Evolutionary conservation across 1,284 basidiomycete genomes (phyloP), one percentile per base, ranked within the genome.

Genomic region (Heterobasidion occidentale): DNA sequence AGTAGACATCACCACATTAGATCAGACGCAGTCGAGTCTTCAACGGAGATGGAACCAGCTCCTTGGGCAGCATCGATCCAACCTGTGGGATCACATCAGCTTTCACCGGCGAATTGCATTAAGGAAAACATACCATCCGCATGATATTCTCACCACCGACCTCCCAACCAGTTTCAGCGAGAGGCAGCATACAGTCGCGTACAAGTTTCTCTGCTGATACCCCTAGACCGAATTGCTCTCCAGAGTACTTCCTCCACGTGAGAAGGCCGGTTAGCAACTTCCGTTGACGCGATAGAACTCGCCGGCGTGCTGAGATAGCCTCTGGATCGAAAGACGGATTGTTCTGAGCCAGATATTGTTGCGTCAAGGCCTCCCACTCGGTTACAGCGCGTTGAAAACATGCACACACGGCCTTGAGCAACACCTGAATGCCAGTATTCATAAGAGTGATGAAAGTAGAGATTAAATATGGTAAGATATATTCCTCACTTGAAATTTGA

Each of bases 121-220:
- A 83, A 83, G 48, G 27, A 52, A 68, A 74, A 65, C 59, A 27
- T 27, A 91, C 92, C 79, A 83, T 83, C 52, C 72, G 72, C 58
- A 84, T 77, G 58, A 84, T 73, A 51, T 84, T 83, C 66, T 87
- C 80, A 1, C 92, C 94, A 14, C 94, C 94, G 36, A 91, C 88
- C 36, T 92, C 89, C 94, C 94, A 97, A 6, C 88, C 88, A 55
- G 77, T 80, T 59, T 84, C 79, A 6, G 93, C 82, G 17, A 92
- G 76, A 1, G 83, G 83, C 50, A 89, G 63, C 51, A 95, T 76
- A 58, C 78, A 78, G 15, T 78, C 72, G n/a, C 77, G 77, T 8
- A 90, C 75, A 15, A 93, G 68, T 57, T 75, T 76, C 15, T 72
- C 77, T 14, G 84, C 77, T 48, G 92, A 69, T 58, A 78, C 73